Base-by-base conservation (phyloP, 2,329 filamentous ascomycete species). In the Alternaria conjuncta region DNA sequence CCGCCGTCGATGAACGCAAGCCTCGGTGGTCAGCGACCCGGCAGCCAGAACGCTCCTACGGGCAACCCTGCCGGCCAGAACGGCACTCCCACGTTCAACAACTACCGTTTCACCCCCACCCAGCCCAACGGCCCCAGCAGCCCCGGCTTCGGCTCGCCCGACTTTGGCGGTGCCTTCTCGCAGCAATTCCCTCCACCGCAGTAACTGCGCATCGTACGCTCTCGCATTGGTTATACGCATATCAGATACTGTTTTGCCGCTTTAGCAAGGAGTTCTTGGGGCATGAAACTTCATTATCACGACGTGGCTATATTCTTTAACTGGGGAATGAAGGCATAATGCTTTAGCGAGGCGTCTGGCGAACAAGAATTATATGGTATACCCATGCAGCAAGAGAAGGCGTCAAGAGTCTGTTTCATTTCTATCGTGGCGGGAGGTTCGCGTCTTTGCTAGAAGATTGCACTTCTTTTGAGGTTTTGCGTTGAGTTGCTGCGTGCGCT, bases 301-400 rank as follows among this genome's bases (percentile, higher is more conserved):
- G 36, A 44, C 28, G n/a, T 43, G 47, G 15, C 28, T 44, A 56
- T 36, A 23, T 46, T 26, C 32, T 49, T 57, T 41, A 18, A 58
- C 49, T 55, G 45, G 61, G 54, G 57, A 23, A 58, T 55, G 50
- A 45, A 57, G 18, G 46, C 44, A 55, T 30, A 49, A 21, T 58
- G 15, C 49, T 55, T 67, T 65, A 65, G 65, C 65, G 54, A 54
- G 65, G 65, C 65, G 65, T 67, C 63, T 60, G 62, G 65, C 55
- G 63, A 57, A 57, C 32, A 50, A 20, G n/a, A 41, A 53, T 41
- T 46, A 45, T 12, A 61, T 46, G 59, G 47, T 55, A 59, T 62
- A 62, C 51, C 57, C 36, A 56, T 55, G 57, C 53, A 41, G 36
- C 36, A 60, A 41, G 53, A 60, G 26, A 30, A 51, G 58, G 61